Conservation (phyloP, 495 filamentous ascomycete species). For the Aspergillus campestris region DNA sequence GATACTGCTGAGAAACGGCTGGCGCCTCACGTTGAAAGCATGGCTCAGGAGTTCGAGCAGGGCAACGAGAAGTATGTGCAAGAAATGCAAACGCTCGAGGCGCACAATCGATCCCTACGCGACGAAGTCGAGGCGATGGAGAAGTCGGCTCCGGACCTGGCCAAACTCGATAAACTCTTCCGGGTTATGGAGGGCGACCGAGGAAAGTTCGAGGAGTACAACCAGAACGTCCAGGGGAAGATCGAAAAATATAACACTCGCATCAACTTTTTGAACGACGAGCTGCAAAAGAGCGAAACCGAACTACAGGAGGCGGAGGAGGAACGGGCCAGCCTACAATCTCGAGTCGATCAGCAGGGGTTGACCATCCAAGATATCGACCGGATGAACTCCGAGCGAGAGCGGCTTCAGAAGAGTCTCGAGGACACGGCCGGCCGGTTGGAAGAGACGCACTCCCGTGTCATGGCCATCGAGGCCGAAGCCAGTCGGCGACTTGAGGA, state of each 20-base stretch:
- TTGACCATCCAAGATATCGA: constrained; percentile 97
- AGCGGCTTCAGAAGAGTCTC: constrained; percentile 78
- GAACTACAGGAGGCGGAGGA: constrained; percentile 75
- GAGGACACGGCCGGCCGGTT: constrained; percentile 64
- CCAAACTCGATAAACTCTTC: constrained; percentile 73
- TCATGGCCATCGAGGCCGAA: constrained; percentile 75
- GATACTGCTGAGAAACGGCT: constrained; percentile 68
- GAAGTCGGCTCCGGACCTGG: constrained; percentile 72
- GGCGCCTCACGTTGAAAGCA: constrained; percentile 73
- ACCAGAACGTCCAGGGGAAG: constrained; percentile 66
- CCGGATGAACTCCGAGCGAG: constrained; percentile 92
- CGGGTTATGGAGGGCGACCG: constrained; percentile 84
- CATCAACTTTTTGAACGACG: constrained; percentile 67
- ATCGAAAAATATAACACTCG: constrained; percentile 74
- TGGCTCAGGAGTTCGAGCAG: constrained; percentile 82
- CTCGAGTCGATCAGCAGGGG: constrained; percentile 80
- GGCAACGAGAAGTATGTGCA: constrained; percentile 72
- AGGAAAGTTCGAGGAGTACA: constrained; percentile 88
- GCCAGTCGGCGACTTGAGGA: constrained; percentile 78
- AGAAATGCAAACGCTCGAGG: constrained; percentile 75
- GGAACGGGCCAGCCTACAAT: constrained; percentile 70
- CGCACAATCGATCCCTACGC: constrained; percentile 65
- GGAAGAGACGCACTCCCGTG: constrained; percentile 72
- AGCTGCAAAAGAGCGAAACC: constrained; percentile 64
- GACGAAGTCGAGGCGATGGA: constrained; percentile 84